Base-by-base conservation (phyloP, 164 flowering plant species). In the Vitis amurensis region DNA sequence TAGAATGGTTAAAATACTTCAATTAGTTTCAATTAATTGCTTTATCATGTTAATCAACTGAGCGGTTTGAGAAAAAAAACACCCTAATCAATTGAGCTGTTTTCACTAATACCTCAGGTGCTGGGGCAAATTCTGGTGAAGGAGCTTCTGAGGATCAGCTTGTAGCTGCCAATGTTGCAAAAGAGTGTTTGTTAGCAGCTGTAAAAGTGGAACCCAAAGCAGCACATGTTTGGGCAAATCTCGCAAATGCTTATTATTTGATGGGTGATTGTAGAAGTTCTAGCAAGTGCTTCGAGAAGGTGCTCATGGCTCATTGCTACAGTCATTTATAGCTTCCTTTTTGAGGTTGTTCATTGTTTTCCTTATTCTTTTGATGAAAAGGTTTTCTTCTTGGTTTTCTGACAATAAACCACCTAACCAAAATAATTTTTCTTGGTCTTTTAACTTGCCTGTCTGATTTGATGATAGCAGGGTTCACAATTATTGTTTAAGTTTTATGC, bases 241-340 rank as follows among this genome's bases (percentile, higher is more conserved):
- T 95, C 66, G 96, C 93, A 62, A 82, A 85, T 85, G 94, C 94
- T 63, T 91, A 85, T 73, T 74, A 75, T 70, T 58, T 95, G 76
- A 77, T 67, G 64, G 97, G 99, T 68, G 97, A 95, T 71, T 77
- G 87, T 74, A 80, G 80, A 79, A 89, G 85, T 79, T 85, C 94
- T 66, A 75, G 85, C 73, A 93, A 86, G 82, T 95, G 97, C 86
- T 83, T 95, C 79, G 96, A 90, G 79, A 88, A 93, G 98, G 97
- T 94, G 74, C 71, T 63, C 57, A 58, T 77, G 64, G 60, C 47
- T 80, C 59, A 47, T 59, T 66, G 66, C 60, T 77, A 30, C 55
- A 31, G 19, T 71, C 59, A 71, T 70, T 77, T 52, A 50, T 75
- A 50, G 63, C 68, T 70, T 55, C 61, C 63, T 70, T 44, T 55